These are phyloP conservation scores for Aureobasidium sp. DNA, from an alignment of 2,329 filamentous ascomycete genomes.

Conservation along the genomic window DNA sequence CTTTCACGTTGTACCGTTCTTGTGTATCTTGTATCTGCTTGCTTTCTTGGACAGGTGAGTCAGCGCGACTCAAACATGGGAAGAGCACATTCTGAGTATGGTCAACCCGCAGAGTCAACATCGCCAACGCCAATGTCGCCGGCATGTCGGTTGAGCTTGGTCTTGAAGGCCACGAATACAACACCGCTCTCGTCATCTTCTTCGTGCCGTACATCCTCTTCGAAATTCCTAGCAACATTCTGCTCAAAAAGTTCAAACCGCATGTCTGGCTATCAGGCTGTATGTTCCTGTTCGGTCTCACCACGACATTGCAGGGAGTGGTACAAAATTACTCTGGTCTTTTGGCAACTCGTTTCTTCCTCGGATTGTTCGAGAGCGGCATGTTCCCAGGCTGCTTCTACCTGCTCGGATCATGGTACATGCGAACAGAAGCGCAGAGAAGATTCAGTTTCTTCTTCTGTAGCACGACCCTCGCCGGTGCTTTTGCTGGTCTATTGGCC, in stretches of 20 bases:
- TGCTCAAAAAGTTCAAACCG: slow-evolving; percentile 47
- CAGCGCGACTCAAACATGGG: neutral
- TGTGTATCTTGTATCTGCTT: slow-evolving; percentile 46
- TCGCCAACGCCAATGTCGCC: slow-evolving; percentile 47
- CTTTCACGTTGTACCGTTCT: slow-evolving; percentile 42
- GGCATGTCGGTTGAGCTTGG: slow-evolving; percentile 42
- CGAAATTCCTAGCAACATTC: slow-evolving; percentile 47
- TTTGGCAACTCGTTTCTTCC: slow-evolving; percentile 72
- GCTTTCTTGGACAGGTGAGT: slow-evolving; percentile 40
- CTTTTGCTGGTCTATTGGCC: slow-evolving; percentile 80
- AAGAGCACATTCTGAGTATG: neutral
- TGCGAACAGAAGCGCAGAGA: slow-evolving; percentile 77
- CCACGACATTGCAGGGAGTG: slow-evolving; percentile 68
- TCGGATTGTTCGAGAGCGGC: slow-evolving; percentile 54
- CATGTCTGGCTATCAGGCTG: slow-evolving; percentile 53
- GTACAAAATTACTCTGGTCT: slow-evolving; percentile 71
- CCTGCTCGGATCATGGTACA: slow-evolving; percentile 67
- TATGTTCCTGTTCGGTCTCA: slow-evolving; percentile 77
- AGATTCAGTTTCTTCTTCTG: slow-evolving; percentile 93
- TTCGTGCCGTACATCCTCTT: slow-evolving; percentile 49
- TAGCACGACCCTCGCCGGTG: slow-evolving; percentile 69
- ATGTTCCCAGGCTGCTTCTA: slow-evolving; percentile 58
- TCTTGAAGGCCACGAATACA: slow-evolving; percentile 41
- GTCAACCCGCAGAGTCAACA: slow-evolving; percentile 39
- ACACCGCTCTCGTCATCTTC: slow-evolving; percentile 48